Evolutionary conservation across 1,284 basidiomycete species (phyloP), one percentile per base, ranked within the genome.

Genomic region (Moesziomyces sp.): DNA sequence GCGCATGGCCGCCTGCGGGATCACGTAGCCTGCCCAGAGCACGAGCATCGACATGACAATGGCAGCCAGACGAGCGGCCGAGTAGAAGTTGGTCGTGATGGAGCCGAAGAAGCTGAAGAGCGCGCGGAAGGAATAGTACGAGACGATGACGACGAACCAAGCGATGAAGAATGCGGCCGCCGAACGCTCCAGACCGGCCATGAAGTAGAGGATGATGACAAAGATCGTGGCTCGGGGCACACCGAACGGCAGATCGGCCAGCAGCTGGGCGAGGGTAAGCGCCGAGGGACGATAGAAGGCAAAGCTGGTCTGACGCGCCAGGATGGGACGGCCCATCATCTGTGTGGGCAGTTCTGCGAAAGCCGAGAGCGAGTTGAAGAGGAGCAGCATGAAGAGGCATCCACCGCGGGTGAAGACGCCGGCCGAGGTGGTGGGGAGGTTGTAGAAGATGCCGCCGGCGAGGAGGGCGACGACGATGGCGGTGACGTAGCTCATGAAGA

Each of bases 381-480:
- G 74, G 46, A 85, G 80, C 47, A 85, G 81, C 58, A 87, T 84
- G 84, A 94, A 94, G 57, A 95, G 89, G 42, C 92, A 89, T 84
- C 92, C 89, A 35, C 93, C 93, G 70, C 93, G 89, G 48, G 96
- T 89, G 51, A 96, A 85, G 52, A 92, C 90, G 45, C 93, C 85
- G 46, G 87, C 65, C 7, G 81, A 79, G 9, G 83, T 79, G 24
- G 85, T 86, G 2, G 77, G 80, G 46, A 85, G 79, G 60, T 87
- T 83, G 85, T 94, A 94, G 57, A 95, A 89, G 46, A 93, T 89
- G 85, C 92, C 89, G 30, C 93, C 93, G 70, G 93, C 89, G 53
- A 96, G 88, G 50, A 96, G 85, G 52, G 92, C 90, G 35, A 93
- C 85, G 50, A 87, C 60, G 30, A 80, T 76, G 14, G 83, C 77